These are phyloP conservation scores for Lachnellula suecica DNA, from an alignment of 2,329 filamentous ascomycete genomes.

Conservation along the genomic window DNA sequence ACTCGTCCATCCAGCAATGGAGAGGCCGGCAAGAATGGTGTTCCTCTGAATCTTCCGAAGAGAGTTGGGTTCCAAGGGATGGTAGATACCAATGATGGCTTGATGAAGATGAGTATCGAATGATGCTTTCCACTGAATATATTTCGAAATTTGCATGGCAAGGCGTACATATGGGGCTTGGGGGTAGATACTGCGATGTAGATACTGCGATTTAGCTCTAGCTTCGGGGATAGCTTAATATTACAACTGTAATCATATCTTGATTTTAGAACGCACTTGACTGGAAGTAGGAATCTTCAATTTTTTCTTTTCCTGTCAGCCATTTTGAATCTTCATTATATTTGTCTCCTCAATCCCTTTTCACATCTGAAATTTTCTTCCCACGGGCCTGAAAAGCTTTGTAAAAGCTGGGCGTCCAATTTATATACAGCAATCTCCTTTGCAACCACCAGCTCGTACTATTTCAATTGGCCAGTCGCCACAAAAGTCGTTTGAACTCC, in stretches of 20 bases:
- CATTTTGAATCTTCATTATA: too few species aligned
- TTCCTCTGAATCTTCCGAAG: constrained; percentile 45
- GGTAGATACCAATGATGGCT: constrained; percentile 90
- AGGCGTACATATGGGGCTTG: background rate
- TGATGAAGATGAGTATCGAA: constrained; percentile 98
- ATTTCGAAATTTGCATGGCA: background rate
- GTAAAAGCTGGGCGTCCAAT: too few species aligned
- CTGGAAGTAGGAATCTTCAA: too few species aligned
- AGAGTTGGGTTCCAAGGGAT: constrained; percentile 86
- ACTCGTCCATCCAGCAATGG: constrained; percentile 62
- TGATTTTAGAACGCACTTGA: background rate
- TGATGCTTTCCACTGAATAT: constrained; percentile 36
- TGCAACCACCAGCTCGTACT: too few species aligned
- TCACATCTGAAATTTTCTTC: too few species aligned
- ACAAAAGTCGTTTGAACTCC: too few species aligned
- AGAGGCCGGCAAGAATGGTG: constrained; percentile 47
- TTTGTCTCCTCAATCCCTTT: too few species aligned
- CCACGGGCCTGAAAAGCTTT: too few species aligned
- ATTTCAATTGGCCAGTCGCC: too few species aligned
- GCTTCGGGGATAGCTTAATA: background rate
- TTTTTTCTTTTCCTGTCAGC: too few species aligned
- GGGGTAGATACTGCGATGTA: background rate
- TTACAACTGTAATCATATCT: background rate
- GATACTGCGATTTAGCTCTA: background rate
- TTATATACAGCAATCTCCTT: too few species aligned